These are phyloP conservation scores for Arxiozyma bovina DNA, from an alignment of 1,139 yeast genomes.

Conservation along the genomic window DNA sequence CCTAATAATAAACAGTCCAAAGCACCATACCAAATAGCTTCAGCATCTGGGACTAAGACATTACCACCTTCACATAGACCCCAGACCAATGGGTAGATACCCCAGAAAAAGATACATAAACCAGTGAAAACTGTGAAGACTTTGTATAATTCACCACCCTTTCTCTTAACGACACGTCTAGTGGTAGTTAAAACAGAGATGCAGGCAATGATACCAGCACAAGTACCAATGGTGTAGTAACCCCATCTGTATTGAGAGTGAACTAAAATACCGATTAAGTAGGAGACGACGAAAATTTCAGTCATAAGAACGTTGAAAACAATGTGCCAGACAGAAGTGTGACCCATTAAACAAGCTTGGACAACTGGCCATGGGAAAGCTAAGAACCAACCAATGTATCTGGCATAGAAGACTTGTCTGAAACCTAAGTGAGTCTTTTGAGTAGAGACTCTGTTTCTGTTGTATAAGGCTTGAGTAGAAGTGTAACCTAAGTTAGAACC, in stretches of 20 bases:
- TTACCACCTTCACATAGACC: constrained; percentile 62
- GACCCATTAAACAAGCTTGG: constrained; percentile 41
- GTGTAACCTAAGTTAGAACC: constrained; percentile 66
- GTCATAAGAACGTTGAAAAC: constrained; percentile 38
- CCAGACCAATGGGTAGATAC: constrained; percentile 51
- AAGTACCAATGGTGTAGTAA: constrained; percentile 30
- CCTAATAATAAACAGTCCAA: constrained; percentile 44
- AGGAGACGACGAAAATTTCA: constrained; percentile 44
- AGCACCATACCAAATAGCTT: constrained; percentile 55
- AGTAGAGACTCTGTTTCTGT: constrained; percentile 38
- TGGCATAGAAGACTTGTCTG: constrained; percentile 59
- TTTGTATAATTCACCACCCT: constrained; percentile 17
- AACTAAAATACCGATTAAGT: constrained; percentile 48
- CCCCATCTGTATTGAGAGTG: constrained; percentile 57
- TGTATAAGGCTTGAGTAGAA: constrained; percentile 44
- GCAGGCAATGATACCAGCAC: constrained; percentile 22
- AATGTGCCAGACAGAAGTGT: constrained; percentile 34
- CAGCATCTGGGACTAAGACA: constrained; percentile 53
- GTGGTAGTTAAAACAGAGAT: constrained; percentile 24
- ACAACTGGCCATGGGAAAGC: constrained; percentile 48
- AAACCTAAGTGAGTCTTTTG: constrained; percentile 33
- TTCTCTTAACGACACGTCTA: constrained; percentile 17
- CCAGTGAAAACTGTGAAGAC: constrained; percentile 24
- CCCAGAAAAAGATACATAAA: constrained; percentile 36
- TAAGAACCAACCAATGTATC: constrained; percentile 61